phyloP scores from a whole-genome alignment of 2,329 filamentous ascomycete species.

The Ophiocordyceps camponoti-saundersi region DNA sequence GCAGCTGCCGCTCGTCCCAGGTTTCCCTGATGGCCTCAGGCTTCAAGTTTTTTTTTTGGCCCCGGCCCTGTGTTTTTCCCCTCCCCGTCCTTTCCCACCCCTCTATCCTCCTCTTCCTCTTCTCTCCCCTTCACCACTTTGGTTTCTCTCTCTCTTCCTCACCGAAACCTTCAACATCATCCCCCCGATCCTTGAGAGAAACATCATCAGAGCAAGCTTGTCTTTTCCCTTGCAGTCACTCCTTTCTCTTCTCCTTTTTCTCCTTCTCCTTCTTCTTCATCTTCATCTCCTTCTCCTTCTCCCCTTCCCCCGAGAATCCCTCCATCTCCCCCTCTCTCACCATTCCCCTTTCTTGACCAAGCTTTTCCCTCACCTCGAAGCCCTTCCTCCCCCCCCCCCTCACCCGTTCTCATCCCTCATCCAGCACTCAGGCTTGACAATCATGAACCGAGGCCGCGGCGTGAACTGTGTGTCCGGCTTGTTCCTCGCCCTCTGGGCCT shows the following conservation, averaged over 20 bases:
- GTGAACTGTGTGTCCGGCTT: neutral
- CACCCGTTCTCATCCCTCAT: neutral
- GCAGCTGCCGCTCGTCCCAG: constrained; percentile 2
- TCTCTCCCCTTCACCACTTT: neutral
- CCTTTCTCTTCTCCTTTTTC: constrained; percentile 1
- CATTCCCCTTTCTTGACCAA: neutral
- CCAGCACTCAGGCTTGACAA: constrained; percentile 2
- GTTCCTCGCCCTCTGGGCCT: constrained; percentile 4
- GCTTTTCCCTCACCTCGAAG: neutral
- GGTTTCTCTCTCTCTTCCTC: neutral
- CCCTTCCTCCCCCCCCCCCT: neutral
- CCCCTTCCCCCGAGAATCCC: neutral
- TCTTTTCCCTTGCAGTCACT: neutral
- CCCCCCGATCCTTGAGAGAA: constrained; percentile 1
- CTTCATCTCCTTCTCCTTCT: neutral
- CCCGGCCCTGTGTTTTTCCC: neutral
- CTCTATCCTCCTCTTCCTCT: neutral
- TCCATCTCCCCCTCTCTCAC: neutral
- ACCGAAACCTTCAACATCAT: constrained; percentile 2
- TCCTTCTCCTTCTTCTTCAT: constrained; percentile 1
- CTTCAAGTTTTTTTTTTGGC: neutral
- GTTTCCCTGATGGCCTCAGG: neutral
- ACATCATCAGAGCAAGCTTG: neutral
- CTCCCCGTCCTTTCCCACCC: neutral
- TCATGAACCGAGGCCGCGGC: constrained; percentile 4